Conservation (phyloP, 2,329 filamentous ascomycete genomes). For the Tolypocladium inflatum region DNA sequence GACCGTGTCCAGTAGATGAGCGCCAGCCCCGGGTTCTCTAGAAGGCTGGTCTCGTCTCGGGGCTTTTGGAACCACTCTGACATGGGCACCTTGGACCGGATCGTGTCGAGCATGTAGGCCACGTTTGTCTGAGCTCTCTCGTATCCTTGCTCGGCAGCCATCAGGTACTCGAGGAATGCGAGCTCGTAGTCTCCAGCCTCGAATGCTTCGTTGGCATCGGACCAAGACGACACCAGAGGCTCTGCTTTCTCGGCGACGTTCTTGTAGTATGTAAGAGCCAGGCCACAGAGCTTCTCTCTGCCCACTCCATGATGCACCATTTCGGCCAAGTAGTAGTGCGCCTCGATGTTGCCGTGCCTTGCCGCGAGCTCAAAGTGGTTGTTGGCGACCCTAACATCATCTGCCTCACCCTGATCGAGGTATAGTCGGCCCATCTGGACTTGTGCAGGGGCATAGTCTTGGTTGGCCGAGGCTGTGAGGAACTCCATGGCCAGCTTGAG, state of each 20-base stretch:
- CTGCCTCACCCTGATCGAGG: conserved; percentile 65
- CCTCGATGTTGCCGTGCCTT: conserved; percentile 75
- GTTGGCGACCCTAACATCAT: conserved; percentile 67
- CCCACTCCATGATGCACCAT: conserved; percentile 74
- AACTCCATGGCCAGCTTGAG: conserved; percentile 62
- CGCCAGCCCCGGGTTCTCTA: conserved; percentile 52
- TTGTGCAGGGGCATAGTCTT: conserved; percentile 71
- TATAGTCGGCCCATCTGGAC: conserved; percentile 77
- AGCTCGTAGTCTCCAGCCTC: conserved; percentile 69
- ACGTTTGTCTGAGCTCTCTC: conserved; percentile 86
- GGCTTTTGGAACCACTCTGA: conserved; percentile 37
- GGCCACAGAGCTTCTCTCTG: conserved; percentile 65
- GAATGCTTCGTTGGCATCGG: conserved; percentile 75
- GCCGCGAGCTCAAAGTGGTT: conserved; percentile 84
- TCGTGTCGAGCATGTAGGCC: conserved; percentile 73
- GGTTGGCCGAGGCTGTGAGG: conserved; percentile 71
- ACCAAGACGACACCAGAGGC: conserved; percentile 65
- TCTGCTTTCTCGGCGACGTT: conserved; percentile 66
- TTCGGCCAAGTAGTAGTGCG: conserved; percentile 87
- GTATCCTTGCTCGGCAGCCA: conserved; percentile 88
- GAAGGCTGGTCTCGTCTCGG: conserved; percentile 21
- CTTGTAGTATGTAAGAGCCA: conserved; percentile 77
- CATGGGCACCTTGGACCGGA: conserved; percentile 37
- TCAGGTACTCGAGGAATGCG: conserved; percentile 71
- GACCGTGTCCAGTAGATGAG: conserved; percentile 94